Base-by-base conservation (phyloP, 2,329 filamentous ascomycete species). In the Sarocladiaceae sp. region DNA sequence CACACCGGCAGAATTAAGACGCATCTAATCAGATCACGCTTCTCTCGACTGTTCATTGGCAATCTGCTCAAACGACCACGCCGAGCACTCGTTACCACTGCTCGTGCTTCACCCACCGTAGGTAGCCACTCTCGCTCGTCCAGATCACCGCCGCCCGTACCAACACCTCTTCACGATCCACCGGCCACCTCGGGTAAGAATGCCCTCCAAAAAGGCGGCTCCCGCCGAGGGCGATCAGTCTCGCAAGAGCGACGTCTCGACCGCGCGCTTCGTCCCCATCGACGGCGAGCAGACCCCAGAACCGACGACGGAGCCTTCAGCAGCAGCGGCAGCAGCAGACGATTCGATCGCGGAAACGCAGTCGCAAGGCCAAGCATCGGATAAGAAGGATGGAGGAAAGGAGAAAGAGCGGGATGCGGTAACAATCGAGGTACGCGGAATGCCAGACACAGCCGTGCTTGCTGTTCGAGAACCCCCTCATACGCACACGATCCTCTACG, bases 171-270 rank as follows among this genome's bases (percentile, higher is more conserved):
- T n/a, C n/a, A n/a, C n/a, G n/a, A n/a, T n/a, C n/a, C n/a, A n/a
- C n/a, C n/a, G n/a, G n/a, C 21, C 5, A 18, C 5, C 37, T 29
- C 26, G 26, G n/a, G n/a, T 10, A 41, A 10, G 5, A 41, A 80
- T 80, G 77, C 73, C 76, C 39, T 68, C 76, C 20, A 69, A 72
- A 44, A 82, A 81, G 58, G 73, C 69, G 50, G 37, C 23, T 15
- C 5, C 24, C n/a, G 13, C 37, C 13, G 21, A 4, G n/a, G 37
- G 5, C 7, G 74, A 77, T 52, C 54, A 62, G 21, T 45, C 57
- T 33, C 65, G 65, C 49, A 66, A 62, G 49, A 70, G 66, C 63
- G 68, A 73, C 51, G 65, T 65, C 33, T 69, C 73, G 10, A 65
- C 65, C 44, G 66, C 70, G 7, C 64, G 66, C 26, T 68, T 72